Conservation (phyloP, 23 red algal genomes). For the Pyropia haitanensis region DNA sequence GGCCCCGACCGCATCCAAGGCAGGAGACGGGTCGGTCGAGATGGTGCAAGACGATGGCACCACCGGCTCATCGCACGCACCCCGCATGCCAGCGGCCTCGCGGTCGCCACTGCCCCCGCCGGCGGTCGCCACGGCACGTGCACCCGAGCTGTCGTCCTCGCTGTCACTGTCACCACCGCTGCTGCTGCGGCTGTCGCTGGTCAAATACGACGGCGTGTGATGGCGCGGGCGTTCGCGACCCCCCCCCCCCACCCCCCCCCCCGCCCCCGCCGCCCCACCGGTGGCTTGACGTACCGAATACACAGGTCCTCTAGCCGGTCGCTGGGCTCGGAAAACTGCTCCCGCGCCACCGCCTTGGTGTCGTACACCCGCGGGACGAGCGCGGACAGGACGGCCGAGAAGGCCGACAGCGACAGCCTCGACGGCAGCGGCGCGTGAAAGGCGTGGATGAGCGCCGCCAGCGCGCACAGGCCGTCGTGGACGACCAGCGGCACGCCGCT, state of each 20-base stretch:
- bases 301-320: neutral
- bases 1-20: neutral
- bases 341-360: neutral
- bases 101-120: too few relatives aligned
- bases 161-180: too few relatives aligned
- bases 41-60: neutral
- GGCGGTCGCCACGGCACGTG: too few relatives aligned
- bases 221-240: too few relatives aligned
- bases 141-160: too few relatives aligned
- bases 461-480: conserved; percentile 17
- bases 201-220: too few relatives aligned
- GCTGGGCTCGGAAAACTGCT: neutral
- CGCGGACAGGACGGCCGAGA: neutral
- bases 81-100: too few relatives aligned
- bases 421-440: conserved; percentile 39
- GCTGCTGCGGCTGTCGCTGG: too few relatives aligned
- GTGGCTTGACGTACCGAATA: conserved; percentile 2
- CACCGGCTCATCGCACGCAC: neutral
- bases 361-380: conserved; percentile 25
- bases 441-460: conserved; percentile 21
- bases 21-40: neutral
- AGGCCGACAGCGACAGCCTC: neutral
- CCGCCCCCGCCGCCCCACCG: neutral
- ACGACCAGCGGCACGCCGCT: conserved; percentile 37
- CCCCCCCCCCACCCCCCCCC: too few relatives aligned